Evolutionary conservation across 2,329 filamentous ascomycete genomes (phyloP).

Genomic region (Falciphora oryzae): DNA sequence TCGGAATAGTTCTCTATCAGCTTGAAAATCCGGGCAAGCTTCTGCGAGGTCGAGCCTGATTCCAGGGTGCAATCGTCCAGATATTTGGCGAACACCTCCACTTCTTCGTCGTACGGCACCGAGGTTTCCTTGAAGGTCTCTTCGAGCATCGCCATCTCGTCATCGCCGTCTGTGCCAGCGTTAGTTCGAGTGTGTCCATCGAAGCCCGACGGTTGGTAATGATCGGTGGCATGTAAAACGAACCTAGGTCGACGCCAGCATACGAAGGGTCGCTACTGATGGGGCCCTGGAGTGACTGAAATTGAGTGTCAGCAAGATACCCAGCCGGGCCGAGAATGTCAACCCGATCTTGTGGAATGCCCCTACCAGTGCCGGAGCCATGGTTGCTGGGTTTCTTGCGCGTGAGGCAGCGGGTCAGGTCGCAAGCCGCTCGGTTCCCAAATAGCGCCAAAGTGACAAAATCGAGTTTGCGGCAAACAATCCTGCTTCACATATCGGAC

Average conservation of each 20-base stretch:
- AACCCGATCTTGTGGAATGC: neutral
- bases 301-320: neutral
- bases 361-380: neutral
- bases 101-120: constrained; percentile 69
- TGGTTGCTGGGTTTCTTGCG: neutral
- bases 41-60: constrained; percentile 43
- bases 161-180: constrained; percentile 9
- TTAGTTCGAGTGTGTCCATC: neutral
- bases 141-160: constrained; percentile 26
- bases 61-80: constrained; percentile 66
- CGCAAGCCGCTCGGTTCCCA: neutral
- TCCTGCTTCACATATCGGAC: neutral
- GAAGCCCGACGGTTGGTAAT: neutral
- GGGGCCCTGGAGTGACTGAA: neutral
- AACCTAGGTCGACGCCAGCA: constrained; percentile 5
- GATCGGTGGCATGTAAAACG: neutral
- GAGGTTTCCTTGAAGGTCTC: constrained; percentile 23
- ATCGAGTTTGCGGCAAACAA: neutral
- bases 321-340: neutral
- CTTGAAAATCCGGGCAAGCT: constrained; percentile 60
- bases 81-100: constrained; percentile 78
- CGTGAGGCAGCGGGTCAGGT: neutral
- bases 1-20: constrained; percentile 61
- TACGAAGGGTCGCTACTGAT: neutral
- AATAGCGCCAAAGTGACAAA: neutral